Percentiles rank a stretch among this genome's conserved stretches.
Evolutionary conservation across 2,329 filamentous ascomycete genomes (phyloP).

Genomic region (Phyllosticta citriasiana): DNA sequence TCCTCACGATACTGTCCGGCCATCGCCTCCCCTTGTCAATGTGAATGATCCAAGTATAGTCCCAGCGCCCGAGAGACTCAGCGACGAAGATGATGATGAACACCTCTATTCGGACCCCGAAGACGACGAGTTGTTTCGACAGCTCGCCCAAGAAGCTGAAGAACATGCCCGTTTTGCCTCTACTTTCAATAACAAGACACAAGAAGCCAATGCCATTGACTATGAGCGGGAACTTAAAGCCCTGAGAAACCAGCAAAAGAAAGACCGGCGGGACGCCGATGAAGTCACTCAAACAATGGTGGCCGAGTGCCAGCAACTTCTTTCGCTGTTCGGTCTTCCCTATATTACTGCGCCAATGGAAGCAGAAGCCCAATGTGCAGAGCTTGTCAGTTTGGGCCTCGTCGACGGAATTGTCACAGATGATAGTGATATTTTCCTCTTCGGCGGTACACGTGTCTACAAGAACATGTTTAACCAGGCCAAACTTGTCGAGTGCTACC

Average conservation of each 20-base stretch:
- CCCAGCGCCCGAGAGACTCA: constrained; percentile 17
- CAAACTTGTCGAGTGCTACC: constrained; percentile 95
- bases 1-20: constrained; percentile 12
- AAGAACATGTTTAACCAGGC: constrained; percentile 99
- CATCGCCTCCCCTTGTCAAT: constrained; percentile 10
- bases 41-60: constrained; percentile 19
- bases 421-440: constrained; percentile 92
- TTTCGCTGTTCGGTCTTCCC: constrained; percentile 83
- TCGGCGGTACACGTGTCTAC: constrained; percentile 91
- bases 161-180: constrained; percentile 91
- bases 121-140: constrained; percentile 78
- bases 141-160: constrained; percentile 81
- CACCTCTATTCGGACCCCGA: constrained; percentile 65
- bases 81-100: constrained; percentile 19
- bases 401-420: constrained; percentile 98
- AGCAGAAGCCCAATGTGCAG: constrained; percentile 93
- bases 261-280: constrained; percentile 89
- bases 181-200: constrained; percentile 61
- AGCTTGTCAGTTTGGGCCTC: constrained; percentile 73
- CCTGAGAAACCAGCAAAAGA: constrained; percentile 87
- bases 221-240: constrained; percentile 84
- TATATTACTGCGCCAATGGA: constrained; percentile 99
- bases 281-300: constrained; percentile 97
- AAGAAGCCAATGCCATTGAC: constrained; percentile 50
- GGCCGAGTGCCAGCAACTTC: constrained; percentile 81